Evolutionary conservation across 2,329 filamentous ascomycete genomes (phyloP).

Genomic region (Cucurbitaria berberidis): DNA sequence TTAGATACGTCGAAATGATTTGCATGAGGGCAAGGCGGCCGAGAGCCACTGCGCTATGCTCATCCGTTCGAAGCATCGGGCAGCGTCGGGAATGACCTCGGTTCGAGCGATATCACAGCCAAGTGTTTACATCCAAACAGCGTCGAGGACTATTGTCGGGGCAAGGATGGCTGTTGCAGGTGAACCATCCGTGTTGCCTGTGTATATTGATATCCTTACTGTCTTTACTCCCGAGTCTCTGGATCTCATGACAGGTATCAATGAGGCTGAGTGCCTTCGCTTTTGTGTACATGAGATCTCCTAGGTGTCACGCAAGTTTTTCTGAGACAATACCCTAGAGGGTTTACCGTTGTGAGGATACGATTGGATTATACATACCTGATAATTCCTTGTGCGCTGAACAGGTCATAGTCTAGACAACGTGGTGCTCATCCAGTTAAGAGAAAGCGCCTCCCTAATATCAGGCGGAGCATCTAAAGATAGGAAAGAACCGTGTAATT

Average conservation of each 20-base stretch:
- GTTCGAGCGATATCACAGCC: background rate
- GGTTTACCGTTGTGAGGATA: too few species aligned
- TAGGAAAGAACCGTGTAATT: too few species aligned
- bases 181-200: background rate
- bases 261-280: background rate
- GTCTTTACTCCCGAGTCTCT: background rate
- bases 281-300: background rate
- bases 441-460: too few species aligned
- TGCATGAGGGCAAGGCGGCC: conserved; percentile 12
- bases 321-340: background rate
- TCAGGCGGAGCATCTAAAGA: too few species aligned
- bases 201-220: background rate
- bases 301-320: background rate
- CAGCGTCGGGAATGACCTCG: conserved; percentile 18
- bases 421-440: background rate
- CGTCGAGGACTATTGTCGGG: background rate
- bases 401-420: background rate
- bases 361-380: too few species aligned
- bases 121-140: background rate
- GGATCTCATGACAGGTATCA: background rate
- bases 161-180: background rate
- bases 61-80: conserved; percentile 10
- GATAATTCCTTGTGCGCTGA: too few species aligned
- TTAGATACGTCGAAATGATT: conserved; percentile 16
- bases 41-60: conserved; percentile 9